Percentiles rank a stretch among this genome's conserved stretches.
Evolutionary conservation across 208 protist species (phyloP).

Genomic region (Willaertia magna): DNA sequence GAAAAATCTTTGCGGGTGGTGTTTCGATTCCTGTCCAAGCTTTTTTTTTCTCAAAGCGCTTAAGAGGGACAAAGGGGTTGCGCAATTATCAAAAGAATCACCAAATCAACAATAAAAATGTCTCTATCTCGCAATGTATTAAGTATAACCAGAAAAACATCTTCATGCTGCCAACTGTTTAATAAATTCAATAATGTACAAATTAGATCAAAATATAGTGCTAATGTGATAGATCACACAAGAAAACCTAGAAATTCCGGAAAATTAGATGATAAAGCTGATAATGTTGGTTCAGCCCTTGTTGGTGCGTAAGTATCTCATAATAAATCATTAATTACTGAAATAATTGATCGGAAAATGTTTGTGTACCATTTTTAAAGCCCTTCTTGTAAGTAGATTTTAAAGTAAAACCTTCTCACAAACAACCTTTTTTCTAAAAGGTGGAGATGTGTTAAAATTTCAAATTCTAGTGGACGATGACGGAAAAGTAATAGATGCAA

Average conservation of each 20-base stretch:
- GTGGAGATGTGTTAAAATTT: constrained; percentile 97
- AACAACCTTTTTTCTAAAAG: constrained; percentile 82
- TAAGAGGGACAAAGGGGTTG: background rate
- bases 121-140: background rate
- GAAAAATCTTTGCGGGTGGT: too few species aligned
- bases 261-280: constrained; percentile 80
- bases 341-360: too few species aligned
- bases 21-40: too few species aligned
- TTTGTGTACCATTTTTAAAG: too few species aligned
- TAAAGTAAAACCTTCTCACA: background rate
- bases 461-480: constrained; percentile 84
- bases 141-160: too few species aligned
- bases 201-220: constrained; percentile 61
- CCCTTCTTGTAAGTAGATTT: too few species aligned
- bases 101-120: background rate
- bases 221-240: constrained; percentile 96
- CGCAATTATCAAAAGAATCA: background rate
- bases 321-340: too few species aligned
- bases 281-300: constrained; percentile 92
- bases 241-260: constrained; percentile 95
- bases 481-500: constrained; percentile 77
- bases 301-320: constrained; percentile 64
- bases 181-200: too few species aligned
- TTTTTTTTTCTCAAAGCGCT: background rate
- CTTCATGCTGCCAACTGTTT: too few species aligned